A percentile compares a stretch with the other conserved stretches of the same genome.
These are phyloP conservation scores for Puccinia sorghi DNA, from an alignment of 1,284 basidiomycete genomes.

Conservation along the genomic window DNA sequence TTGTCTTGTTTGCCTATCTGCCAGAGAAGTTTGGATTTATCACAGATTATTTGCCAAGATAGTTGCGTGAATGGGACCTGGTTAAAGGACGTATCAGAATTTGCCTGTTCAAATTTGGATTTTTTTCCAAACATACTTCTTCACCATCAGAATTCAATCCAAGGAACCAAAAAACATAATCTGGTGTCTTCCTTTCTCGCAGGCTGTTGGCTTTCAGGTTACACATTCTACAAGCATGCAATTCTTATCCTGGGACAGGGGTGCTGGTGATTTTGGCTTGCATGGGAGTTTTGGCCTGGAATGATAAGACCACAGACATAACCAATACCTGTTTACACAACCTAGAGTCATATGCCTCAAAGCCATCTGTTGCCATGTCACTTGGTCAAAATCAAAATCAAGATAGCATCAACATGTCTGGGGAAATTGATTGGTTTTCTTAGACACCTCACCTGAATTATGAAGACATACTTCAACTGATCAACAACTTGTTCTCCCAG, in stretches of 20 bases:
- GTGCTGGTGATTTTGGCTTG: conserved; percentile 19
- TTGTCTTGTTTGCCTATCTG: not conserved
- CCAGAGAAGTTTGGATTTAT: conserved; percentile 1
- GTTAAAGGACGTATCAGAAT: too few relatives aligned
- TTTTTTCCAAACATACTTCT: not conserved
- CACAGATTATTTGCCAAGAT: not conserved
- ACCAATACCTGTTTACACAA: not conserved
- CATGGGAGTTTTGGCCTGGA: conserved; percentile 1
- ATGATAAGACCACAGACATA: not conserved
- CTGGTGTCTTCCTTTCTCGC: not conserved
- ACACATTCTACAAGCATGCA: conserved; percentile 20
- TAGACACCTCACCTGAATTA: too few relatives aligned
- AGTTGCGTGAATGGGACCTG: too few relatives aligned
- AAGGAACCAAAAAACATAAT: not conserved
- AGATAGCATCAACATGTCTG: too few relatives aligned
- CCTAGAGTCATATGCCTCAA: not conserved
- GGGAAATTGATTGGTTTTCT: too few relatives aligned
- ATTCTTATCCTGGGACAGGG: not conserved
- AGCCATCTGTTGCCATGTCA: not conserved
- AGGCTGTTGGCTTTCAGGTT: not conserved
- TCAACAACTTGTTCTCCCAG: too few relatives aligned
- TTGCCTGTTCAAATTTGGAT: too few relatives aligned
- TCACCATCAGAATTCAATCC: not conserved
- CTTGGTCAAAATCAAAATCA: too few relatives aligned
- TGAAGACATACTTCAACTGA: too few relatives aligned